Conservation (phyloP, 148 eudicot species). For the Nepenthes mirabilis region DNA sequence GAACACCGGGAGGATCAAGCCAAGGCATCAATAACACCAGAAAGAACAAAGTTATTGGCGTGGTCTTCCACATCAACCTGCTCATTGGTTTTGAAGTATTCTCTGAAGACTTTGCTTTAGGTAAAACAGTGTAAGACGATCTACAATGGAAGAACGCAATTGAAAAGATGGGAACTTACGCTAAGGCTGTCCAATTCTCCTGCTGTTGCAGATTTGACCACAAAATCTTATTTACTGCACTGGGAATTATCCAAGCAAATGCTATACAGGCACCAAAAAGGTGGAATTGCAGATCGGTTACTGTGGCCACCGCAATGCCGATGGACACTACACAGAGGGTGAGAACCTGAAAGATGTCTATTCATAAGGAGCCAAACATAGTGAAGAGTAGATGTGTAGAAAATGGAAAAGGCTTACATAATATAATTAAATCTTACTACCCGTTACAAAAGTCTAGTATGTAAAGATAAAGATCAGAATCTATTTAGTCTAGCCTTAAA, state of each 20-base stretch:
- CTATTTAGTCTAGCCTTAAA: too few relatives aligned
- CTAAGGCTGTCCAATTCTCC: conserved; percentile 89
- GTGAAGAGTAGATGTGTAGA: too few relatives aligned
- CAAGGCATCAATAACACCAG: conserved; percentile 79
- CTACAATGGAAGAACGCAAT: background rate
- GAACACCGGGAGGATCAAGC: conserved; percentile 81
- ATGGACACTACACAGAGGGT: conserved; percentile 58
- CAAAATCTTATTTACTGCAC: conserved; percentile 84
- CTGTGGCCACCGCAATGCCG: conserved; percentile 93
- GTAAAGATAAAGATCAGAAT: too few relatives aligned
- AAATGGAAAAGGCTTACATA: too few relatives aligned
- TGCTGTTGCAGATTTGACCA: conserved; percentile 96
- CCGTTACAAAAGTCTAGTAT: too few relatives aligned
- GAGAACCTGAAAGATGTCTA: conserved; percentile 42
- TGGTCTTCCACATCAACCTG: conserved; percentile 96
- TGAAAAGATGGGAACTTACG: conserved; percentile 32
- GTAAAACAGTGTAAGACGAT: background rate
- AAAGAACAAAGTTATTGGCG: conserved; percentile 79
- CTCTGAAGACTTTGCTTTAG: background rate
- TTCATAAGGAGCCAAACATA: too few relatives aligned
- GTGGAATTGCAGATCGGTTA: conserved; percentile 84
- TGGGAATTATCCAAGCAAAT: conserved; percentile 89
- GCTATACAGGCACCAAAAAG: conserved; percentile 94
- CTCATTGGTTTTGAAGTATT: conserved; percentile 2
- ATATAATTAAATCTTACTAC: too few relatives aligned